These are phyloP conservation scores for Mycena rebaudengoi DNA, from an alignment of 768 basidiomycete species.

Conservation along the genomic window DNA sequence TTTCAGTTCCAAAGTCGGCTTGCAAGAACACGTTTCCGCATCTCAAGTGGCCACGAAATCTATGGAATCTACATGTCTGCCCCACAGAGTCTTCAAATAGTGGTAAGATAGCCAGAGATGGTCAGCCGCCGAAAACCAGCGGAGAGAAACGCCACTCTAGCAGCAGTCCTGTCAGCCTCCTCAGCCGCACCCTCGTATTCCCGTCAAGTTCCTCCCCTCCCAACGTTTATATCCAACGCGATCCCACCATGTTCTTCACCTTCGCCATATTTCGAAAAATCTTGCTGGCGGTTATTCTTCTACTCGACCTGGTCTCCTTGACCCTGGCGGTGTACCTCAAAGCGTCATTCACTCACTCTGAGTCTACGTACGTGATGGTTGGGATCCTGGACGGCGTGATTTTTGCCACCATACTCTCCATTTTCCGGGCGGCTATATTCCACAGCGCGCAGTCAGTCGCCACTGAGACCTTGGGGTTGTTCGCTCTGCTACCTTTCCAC, in stretches of 20 bases:
- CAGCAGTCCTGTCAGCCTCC: slow-evolving; percentile 20
- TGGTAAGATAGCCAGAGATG: no score
- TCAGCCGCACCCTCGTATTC: neutral
- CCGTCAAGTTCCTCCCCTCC: neutral
- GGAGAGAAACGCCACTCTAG: no score
- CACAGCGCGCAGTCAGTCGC: slow-evolving; percentile 55
- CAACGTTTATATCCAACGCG: neutral
- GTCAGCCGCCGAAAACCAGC: no score
- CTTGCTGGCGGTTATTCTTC: slow-evolving; percentile 49
- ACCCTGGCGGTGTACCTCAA: slow-evolving; percentile 45
- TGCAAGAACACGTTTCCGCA: no score
- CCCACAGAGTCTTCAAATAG: no score
- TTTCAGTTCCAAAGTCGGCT: no score
- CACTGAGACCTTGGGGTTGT: slow-evolving; percentile 52
- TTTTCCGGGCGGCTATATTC: slow-evolving; percentile 37
- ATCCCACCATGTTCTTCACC: slow-evolving; percentile 45
- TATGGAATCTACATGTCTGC: no score
- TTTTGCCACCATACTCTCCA: slow-evolving; percentile 37
- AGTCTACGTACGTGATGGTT: slow-evolving; percentile 50
- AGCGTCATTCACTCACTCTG: slow-evolving; percentile 41
- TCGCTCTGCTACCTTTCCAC: slow-evolving; percentile 60
- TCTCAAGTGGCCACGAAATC: no score
- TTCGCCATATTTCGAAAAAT: slow-evolving; percentile 54
- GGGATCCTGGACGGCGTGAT: slow-evolving; percentile 40
- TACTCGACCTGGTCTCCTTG: slow-evolving; percentile 44